Evolutionary conservation across 192 early-diverging fungal genomes (phyloP).

Genomic region (Podila minutissima): DNA sequence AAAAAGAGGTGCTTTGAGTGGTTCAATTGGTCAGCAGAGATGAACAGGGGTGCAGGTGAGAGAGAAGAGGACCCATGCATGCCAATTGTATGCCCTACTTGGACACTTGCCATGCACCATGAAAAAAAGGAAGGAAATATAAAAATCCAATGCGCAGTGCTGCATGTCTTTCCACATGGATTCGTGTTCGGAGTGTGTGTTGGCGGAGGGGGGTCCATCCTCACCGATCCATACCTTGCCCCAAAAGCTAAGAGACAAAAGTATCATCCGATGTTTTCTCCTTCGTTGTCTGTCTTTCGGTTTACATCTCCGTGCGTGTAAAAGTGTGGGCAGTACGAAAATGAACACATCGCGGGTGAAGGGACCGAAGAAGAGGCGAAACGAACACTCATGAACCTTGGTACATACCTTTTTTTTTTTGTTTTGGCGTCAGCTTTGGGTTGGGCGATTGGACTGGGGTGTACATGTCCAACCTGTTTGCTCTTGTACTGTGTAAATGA

Average conservation of each 20-base stretch:
- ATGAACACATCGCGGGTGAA: neutral
- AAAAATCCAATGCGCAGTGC: slow-evolving; percentile 1
- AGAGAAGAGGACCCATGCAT: neutral
- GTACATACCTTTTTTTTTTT: slow-evolving; percentile 63
- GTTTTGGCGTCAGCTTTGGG: neutral
- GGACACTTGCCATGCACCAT: neutral
- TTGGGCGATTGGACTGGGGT: no score
- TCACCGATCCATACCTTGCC: no score
- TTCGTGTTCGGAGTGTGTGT: no score
- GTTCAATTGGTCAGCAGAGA: no score
- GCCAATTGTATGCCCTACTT: neutral
- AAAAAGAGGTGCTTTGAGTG: no score
- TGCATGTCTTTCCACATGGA: neutral
- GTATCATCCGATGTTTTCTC: slow-evolving; percentile 1
- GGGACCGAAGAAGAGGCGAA: neutral
- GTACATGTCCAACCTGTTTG: no score
- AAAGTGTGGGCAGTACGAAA: neutral
- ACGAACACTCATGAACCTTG: slow-evolving; percentile 72
- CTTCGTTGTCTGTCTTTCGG: neutral
- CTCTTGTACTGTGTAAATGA: no score
- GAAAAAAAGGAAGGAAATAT: neutral
- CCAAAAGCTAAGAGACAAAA: neutral
- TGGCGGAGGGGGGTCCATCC: no score
- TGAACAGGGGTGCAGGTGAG: no score
- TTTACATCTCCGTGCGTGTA: neutral